Percentiles rank a stretch among this genome's conserved stretches.
Evolutionary conservation across 2,329 filamentous ascomycete species (phyloP).

Genomic region (Cadophora luteo-olivacea): DNA sequence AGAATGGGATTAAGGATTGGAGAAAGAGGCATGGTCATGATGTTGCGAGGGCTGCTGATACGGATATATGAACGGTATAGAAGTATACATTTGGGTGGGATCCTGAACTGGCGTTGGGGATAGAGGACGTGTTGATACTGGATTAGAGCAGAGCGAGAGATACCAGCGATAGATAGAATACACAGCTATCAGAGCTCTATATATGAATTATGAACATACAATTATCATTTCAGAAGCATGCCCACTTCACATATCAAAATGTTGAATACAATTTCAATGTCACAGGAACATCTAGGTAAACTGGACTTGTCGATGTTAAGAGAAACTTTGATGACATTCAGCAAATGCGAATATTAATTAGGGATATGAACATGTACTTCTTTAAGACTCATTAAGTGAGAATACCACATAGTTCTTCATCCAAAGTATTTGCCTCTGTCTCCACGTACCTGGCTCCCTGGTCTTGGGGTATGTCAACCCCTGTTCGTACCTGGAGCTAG

Average conservation of each 20-base stretch:
- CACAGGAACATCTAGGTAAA: too few species aligned
- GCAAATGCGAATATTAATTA: not conserved
- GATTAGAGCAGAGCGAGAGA: not conserved
- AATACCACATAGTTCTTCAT: not conserved
- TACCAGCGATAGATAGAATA: not conserved
- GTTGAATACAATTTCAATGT: too few species aligned
- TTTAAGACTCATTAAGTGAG: not conserved
- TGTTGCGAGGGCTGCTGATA: conserved; percentile 13
- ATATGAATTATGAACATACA: too few species aligned
- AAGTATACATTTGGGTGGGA: not conserved
- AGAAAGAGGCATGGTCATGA: conserved; percentile 59
- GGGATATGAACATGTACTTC: not conserved
- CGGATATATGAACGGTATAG: not conserved
- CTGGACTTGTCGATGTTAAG: too few species aligned
- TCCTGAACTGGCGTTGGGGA: conserved; percentile 18
- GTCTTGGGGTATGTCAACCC: conserved; percentile 7
- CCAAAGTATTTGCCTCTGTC: not conserved
- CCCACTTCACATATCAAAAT: too few species aligned
- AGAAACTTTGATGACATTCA: too few species aligned
- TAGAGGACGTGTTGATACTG: not conserved
- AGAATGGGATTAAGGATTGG: conserved; percentile 82
- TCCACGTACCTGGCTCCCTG: not conserved
- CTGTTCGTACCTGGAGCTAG: conserved; percentile 31
- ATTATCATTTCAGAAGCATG: too few species aligned
- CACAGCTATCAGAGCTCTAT: too few species aligned